phyloP scores from a whole-genome alignment of 805 yeast genomes.

The Metschnikowia kofuensis region DNA sequence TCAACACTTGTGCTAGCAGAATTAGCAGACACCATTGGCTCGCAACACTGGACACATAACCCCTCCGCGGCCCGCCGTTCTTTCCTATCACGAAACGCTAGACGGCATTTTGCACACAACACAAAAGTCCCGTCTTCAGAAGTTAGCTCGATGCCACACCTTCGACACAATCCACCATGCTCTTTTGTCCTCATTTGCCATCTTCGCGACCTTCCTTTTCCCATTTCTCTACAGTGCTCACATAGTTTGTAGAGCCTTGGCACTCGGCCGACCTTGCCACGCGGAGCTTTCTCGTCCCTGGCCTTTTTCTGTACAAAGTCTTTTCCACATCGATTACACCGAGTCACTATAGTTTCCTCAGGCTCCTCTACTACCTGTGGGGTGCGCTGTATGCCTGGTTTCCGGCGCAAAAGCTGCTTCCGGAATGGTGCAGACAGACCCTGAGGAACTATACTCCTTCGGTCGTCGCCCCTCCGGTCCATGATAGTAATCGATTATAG shows the following conservation, averaged over 20 bases:
- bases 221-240: constrained; percentile 9
- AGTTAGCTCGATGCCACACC: constrained; percentile 3
- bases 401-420: constrained; percentile 6
- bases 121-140: constrained; percentile 1
- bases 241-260: constrained; percentile 5
- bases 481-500: background rate
- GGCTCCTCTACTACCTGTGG: background rate
- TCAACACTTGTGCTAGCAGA: background rate
- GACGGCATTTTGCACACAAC: constrained; percentile 4
- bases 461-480: constrained; percentile 4
- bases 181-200: constrained; percentile 7
- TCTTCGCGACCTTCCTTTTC: constrained; percentile 6
- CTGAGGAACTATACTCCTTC: constrained; percentile 1
- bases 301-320: constrained; percentile 9
- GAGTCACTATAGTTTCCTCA: constrained; percentile 7
- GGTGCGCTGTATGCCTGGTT: background rate
- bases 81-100: constrained; percentile 4
- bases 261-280: constrained; percentile 4
- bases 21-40: background rate
- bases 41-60: constrained; percentile 4
- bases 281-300: constrained; percentile 5
- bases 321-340: constrained; percentile 6
- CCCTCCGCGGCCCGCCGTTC: constrained; percentile 3
- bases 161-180: constrained; percentile 7
- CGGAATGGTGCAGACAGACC: constrained; percentile 1